Base-by-base conservation (phyloP, 2,329 filamentous ascomycete genomes). In the Cercospora sp. region DNA sequence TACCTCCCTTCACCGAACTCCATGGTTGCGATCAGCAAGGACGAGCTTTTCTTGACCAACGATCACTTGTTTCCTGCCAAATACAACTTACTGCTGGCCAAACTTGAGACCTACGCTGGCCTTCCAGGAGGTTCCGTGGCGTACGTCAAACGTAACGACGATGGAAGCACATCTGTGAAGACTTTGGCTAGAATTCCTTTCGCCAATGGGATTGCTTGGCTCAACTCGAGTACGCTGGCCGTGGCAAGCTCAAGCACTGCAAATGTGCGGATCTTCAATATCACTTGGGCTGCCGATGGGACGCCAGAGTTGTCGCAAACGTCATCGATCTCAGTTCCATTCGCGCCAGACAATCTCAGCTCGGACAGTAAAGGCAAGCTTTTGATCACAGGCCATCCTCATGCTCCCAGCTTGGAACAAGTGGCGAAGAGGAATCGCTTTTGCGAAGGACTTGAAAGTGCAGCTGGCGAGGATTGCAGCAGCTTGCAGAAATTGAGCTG, bases 331-430 rank as follows among this genome's bases (percentile, higher is more conserved):
- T 13, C 48, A 0, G 33, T 76, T 6, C 77, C 79, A 0, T 77
- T 79, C 30, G 67, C 74, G 1, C 77, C 80, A 0, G 82, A 83
- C 64, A 83, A 83, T 64, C 60, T 83, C 2, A 79, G 77, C 36
- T 72, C 79, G 0, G 80, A 82, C 60, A 65, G 71, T 0, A 67
- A 74, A 0, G 80, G 80, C 5, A 79, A 71, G n/a, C 64, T 83
- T 3, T 70, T 82, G 2, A 74, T 82, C 16, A 79, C 81, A 4
- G 82, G 81, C 0, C 81, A 83, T 67, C 77, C 81, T 1, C 78
- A 79, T 61, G 73, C 77, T 5, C 77, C 77, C 5, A 73, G 65
- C 3, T 42, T 82, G 12, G 66, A 72, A 45, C 70, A 70, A 10
- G 68, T 74, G 3, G 69, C 70, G 2, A 68, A 72, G 66, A 73